Base-by-base conservation (phyloP, 139 green algal species). In the Haematococcus lacustris region DNA sequence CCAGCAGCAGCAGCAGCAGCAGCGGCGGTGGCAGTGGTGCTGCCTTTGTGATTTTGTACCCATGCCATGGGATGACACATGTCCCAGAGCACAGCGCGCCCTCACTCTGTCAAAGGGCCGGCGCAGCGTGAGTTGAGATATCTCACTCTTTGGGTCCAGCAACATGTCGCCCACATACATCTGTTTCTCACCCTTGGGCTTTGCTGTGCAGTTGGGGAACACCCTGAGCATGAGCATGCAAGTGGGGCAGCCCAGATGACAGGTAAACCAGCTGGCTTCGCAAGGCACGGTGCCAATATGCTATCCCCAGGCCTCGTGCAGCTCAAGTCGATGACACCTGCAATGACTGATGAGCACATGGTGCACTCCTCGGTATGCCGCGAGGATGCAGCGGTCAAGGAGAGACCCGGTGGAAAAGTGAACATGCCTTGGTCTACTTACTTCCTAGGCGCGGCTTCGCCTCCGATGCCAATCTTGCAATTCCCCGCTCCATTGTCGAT, bases 161-260 rank as follows among this genome's bases (percentile, higher is more conserved):
- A 97, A 71, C 26, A 79, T 75, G 34, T 93, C 83, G 1, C 83
- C 90, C 1, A 94, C 65, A 33, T 90, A 81, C 25, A 47, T 40
- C 33, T 82, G 38, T 1, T 84, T 73, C 68, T 91, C 87, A 6
- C 89, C 91, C 74, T 94, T 93, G 17, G 82, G 43, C 43, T 90
- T 91, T 28, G 82, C 90, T 1, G 73, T 85, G 67, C 84, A 90
- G 75, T 97, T 95, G 3, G 92, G 90, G 38, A 96, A 90, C 9
- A 93, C 83, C 25, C 90, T 96, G 86, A 66, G 35, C 38, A 23
- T 2, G 3, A 3, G 1, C n/a, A 26, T 40, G 26, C n/a, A 75
- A 28, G 9, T 35, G 4, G 41, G 67, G 38, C 21, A 69, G 50
- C 62, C 6, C 5, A 30, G n/a, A 41, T 34, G 23, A 37, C 5